phyloP scores from a whole-genome alignment of 768 basidiomycete genomes.

The Phaeolepiota aurea region DNA sequence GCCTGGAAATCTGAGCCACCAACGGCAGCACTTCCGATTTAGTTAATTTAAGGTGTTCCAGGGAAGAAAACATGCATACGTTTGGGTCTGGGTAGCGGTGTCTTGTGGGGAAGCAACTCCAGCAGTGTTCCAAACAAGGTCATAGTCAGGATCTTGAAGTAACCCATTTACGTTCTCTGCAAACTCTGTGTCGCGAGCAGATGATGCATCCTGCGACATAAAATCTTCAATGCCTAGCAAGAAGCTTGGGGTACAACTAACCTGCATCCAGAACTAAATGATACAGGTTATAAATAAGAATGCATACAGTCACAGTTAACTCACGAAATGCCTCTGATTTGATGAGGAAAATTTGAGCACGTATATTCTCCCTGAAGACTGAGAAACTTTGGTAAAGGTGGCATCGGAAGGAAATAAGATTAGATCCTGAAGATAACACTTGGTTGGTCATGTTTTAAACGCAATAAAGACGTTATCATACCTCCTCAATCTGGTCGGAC shows the following conservation, averaged over 20 bases:
- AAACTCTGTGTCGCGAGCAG: slow-evolving; percentile 65
- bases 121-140: slow-evolving; percentile 46
- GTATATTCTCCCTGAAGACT: slow-evolving; percentile 65
- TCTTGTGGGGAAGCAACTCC: slow-evolving; percentile 32
- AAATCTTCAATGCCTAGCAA: neutral
- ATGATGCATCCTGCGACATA: slow-evolving; percentile 49
- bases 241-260: slow-evolving; percentile 17
- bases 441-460: too few relatives aligned
- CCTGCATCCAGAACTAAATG: slow-evolving; percentile 83
- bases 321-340: slow-evolving; percentile 82
- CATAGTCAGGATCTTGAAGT: slow-evolving; percentile 57
- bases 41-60: slow-evolving; percentile 6
- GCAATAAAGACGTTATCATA: slow-evolving; percentile 16
- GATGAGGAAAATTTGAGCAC: slow-evolving; percentile 91
- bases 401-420: slow-evolving; percentile 87
- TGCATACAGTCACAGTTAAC: slow-evolving; percentile 17
- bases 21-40: slow-evolving; percentile 10
- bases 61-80: slow-evolving; percentile 1
- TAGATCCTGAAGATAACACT: slow-evolving; percentile 49
- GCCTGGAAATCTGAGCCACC: slow-evolving; percentile 22
- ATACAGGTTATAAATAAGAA: neutral
- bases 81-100: slow-evolving; percentile 25
- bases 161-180: slow-evolving; percentile 63
- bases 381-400: slow-evolving; percentile 63
- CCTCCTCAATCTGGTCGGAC: slow-evolving; percentile 56